Percentiles rank a stretch among this genome's conserved stretches.
Conservation (phyloP, 2,329 filamentous ascomycete species). For the Aspergillus carbonarius region DNA sequence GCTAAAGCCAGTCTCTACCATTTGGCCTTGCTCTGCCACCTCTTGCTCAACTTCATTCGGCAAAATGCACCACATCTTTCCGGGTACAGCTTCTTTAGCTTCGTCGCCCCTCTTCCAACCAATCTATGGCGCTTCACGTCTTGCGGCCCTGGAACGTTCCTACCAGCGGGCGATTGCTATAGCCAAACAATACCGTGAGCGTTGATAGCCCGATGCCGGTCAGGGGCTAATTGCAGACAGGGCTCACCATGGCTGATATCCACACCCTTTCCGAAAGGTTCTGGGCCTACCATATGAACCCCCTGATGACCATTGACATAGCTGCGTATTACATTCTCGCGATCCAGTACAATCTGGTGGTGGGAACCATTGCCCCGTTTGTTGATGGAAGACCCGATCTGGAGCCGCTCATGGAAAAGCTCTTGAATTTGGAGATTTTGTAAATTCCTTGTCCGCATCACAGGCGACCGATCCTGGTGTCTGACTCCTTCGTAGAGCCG, state of each 20-base stretch:
- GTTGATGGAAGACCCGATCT: background rate
- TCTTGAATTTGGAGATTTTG: background rate
- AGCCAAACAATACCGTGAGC: background rate
- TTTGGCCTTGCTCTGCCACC: background rate
- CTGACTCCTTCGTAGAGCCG: too few relatives aligned
- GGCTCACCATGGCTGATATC: background rate
- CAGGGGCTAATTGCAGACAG: background rate
- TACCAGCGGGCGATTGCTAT: background rate
- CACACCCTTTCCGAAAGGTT: background rate
- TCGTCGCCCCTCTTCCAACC: background rate
- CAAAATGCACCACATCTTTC: background rate
- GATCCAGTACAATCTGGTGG: constrained; percentile 11
- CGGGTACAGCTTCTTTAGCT: background rate
- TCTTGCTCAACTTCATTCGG: background rate
- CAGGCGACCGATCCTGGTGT: too few relatives aligned
- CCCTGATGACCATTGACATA: background rate
- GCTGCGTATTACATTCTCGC: background rate
- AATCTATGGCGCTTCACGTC: background rate
- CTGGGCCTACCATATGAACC: background rate
- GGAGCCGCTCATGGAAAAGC: background rate
- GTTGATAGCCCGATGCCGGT: too few relatives aligned
- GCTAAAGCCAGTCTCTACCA: background rate
- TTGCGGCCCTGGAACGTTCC: background rate
- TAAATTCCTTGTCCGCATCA: background rate
- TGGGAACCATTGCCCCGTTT: constrained; percentile 12